phyloP scores from a whole-genome alignment of 352 stramenopile genomes.

The Phytophthora cryptogea region DNA sequence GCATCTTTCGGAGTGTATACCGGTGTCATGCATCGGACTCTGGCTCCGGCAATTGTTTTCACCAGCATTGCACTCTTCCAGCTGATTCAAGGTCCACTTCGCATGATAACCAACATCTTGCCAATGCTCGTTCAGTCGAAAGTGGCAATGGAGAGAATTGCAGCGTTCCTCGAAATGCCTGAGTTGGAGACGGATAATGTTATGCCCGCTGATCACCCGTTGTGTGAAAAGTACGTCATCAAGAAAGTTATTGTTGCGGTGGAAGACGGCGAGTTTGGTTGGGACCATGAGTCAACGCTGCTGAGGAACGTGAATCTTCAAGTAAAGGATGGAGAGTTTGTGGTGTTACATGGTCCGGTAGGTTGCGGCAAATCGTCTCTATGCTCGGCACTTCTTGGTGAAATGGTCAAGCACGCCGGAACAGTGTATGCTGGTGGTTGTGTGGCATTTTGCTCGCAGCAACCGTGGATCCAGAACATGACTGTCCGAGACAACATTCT shows the following conservation, averaged over 20 bases:
- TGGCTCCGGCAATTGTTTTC: slow-evolving; percentile 82
- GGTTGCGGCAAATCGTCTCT: slow-evolving; percentile 91
- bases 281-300: slow-evolving; percentile 28
- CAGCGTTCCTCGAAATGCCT: slow-evolving; percentile 71
- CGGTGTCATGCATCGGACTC: slow-evolving; percentile 68
- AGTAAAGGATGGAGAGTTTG: slow-evolving; percentile 77
- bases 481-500: slow-evolving; percentile 88
- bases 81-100: slow-evolving; percentile 63
- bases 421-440: slow-evolving; percentile 45
- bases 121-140: slow-evolving; percentile 84
- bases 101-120: slow-evolving; percentile 47
- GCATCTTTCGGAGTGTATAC: slow-evolving; percentile 51
- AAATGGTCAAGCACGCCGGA: slow-evolving; percentile 84
- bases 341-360: slow-evolving; percentile 91
- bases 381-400: slow-evolving; percentile 56
- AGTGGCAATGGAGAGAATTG: slow-evolving; percentile 78
- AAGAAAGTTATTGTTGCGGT: slow-evolving; percentile 38
- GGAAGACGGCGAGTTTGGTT: slow-evolving; percentile 42
- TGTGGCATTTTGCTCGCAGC: slow-evolving; percentile 87
- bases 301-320: slow-evolving; percentile 71
- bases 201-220: slow-evolving; percentile 13
- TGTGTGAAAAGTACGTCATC: slow-evolving; percentile 20
- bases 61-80: slow-evolving; percentile 78
- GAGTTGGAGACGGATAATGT: slow-evolving; percentile 37
- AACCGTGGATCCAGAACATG: slow-evolving; percentile 91